Conservation (phyloP, 2,329 filamentous ascomycete genomes). For the Mycogone perniciosa region DNA sequence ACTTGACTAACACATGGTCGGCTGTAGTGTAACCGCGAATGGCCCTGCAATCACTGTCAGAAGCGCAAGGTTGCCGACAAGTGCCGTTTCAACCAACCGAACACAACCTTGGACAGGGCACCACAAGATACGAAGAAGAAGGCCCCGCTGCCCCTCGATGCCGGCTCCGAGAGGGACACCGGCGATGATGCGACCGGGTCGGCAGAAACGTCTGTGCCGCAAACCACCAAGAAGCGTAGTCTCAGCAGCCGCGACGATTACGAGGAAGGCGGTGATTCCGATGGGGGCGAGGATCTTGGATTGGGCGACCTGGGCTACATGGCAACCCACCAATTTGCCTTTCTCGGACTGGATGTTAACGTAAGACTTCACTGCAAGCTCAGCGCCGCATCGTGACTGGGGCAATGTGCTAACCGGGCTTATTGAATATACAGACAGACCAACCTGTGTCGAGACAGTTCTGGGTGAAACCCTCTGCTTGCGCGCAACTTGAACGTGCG, state of each 20-base stretch:
- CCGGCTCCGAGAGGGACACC: background rate
- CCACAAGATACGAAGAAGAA: background rate
- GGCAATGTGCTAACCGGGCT: background rate
- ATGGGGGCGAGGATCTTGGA: background rate
- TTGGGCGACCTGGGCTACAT: background rate
- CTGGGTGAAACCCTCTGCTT: conserved; percentile 16
- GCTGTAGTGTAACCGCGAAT: conserved; percentile 26
- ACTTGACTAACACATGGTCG: background rate
- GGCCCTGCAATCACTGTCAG: conserved; percentile 28
- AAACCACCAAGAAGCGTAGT: background rate
- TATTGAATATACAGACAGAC: conserved; percentile 12
- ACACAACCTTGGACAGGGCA: background rate
- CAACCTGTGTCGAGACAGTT: conserved; percentile 15
- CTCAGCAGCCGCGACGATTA: background rate
- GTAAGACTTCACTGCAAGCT: background rate
- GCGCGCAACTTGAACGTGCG: conserved; percentile 19
- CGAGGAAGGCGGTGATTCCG: background rate
- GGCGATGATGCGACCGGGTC: background rate
- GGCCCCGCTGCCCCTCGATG: background rate
- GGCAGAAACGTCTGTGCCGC: background rate
- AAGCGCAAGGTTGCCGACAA: conserved; percentile 25
- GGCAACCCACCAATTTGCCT: background rate
- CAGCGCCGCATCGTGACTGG: background rate
- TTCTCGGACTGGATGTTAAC: background rate
- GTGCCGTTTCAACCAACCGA: conserved; percentile 22